Base-by-base conservation (phyloP, 2,329 filamentous ascomycete genomes). In the Pseudonectria foliicola region DNA sequence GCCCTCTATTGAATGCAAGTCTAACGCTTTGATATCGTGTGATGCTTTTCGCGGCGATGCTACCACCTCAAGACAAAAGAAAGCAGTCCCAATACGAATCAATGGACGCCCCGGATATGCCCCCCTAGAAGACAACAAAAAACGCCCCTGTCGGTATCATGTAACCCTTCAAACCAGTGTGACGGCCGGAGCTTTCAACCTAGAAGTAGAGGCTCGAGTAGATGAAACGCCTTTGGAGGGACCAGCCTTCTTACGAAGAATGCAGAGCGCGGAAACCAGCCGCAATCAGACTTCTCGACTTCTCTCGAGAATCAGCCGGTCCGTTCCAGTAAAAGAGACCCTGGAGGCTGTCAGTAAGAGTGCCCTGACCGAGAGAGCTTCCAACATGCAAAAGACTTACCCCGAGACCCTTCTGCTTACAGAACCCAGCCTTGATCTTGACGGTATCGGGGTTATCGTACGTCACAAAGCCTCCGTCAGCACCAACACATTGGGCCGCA, bases 261-360 rank as follows among this genome's bases (percentile, higher is more conserved):
- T 79, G 75, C 40, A 79, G 55, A 7, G 73, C 67, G 38, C 70
- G 68, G 53, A 79, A 80, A 5, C 76, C 76, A 13, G 75, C 63
- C 30, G 71, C 67, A 39, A 80, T 64, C 35, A 80, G 57, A 51
- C 75, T 80, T 33, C 75, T 66, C 33, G 71, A 68, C 41, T 66
- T 69, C 34, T 75, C 69, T 45, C 62, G 67, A 18, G 73, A 71
- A 62, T 92, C 85, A 3, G 75, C 77, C 11, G 82, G 80, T n/a
- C 79, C 82, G 34, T 82, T 79, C 82, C 82, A 89, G 59, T 89
- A 92, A 57, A 88, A 90, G 7, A 92, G 61, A 0, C 85, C 85
- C 75, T 78, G 47, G 34, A n/a, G 8, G 23, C 28, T 7, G 42
- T 53, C 40, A 53, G 49, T 46, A 36, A 46, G 36, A 27, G 14